These are phyloP conservation scores for Pichia sp. DNA, from an alignment of 1,139 yeast species.

Conservation along the genomic window DNA sequence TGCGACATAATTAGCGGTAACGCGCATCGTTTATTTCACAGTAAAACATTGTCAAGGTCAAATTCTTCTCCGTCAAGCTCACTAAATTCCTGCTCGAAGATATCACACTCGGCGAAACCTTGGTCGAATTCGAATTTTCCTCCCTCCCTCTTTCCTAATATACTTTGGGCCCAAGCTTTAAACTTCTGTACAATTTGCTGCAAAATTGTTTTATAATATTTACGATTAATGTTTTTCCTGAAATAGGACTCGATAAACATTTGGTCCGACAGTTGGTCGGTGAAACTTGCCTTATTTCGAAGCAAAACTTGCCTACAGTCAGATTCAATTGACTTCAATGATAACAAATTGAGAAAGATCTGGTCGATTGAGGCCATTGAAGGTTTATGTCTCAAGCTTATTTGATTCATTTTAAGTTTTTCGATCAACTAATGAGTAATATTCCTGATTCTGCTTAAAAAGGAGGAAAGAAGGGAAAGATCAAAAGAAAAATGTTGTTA, in stretches of 20 bases:
- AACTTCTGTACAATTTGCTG: neutral
- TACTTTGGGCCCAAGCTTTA: conserved; percentile 3
- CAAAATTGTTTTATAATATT: neutral
- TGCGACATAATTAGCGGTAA: neutral
- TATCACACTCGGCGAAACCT: conserved; percentile 2
- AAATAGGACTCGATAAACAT: conserved; percentile 4
- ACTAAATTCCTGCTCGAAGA: conserved; percentile 9
- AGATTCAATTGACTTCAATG: neutral
- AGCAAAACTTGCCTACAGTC: neutral
- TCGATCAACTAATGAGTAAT: neutral
- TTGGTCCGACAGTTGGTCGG: conserved; percentile 10
- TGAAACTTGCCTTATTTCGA: conserved; percentile 15
- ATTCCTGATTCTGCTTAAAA: neutral
- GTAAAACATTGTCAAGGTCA: conserved; percentile 11
- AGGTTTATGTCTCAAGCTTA: neutral
- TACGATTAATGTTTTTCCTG: neutral
- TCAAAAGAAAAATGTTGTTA: neutral
- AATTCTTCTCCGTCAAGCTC: conserved; percentile 8
- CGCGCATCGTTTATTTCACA: neutral
- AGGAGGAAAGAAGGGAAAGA: neutral
- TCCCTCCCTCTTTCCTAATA: neutral
- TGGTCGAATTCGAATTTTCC: neutral
- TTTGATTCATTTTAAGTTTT: neutral
- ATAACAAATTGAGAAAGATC: neutral
- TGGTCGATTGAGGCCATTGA: conserved; percentile 2